Conservation (phyloP, 768 basidiomycete species). For the Amanita rubescens region DNA sequence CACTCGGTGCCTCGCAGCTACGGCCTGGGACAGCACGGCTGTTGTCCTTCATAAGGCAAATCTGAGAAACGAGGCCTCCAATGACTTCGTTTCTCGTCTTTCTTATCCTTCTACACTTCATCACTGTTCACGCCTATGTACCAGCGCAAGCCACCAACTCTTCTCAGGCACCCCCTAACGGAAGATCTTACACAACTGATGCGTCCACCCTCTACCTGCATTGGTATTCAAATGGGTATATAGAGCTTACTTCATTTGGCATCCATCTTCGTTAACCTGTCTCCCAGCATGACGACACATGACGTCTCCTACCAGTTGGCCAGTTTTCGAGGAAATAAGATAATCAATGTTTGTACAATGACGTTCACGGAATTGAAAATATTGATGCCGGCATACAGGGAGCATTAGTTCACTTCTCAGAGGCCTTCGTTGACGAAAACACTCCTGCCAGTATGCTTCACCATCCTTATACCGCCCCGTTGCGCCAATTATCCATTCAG, state of each 20-base stretch:
- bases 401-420: constrained; percentile 78
- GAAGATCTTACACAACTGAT: constrained; percentile 46
- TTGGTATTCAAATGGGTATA: constrained; percentile 50
- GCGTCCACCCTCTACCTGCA: constrained; percentile 50
- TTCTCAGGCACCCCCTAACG: constrained; percentile 35
- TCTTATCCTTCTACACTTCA: constrained; percentile 13
- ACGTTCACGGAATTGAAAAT: background rate
- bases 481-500: constrained; percentile 24
- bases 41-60: background rate
- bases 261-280: constrained; percentile 4
- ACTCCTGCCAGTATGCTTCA: constrained; percentile 40
- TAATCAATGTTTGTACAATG: constrained; percentile 40
- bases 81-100: constrained; percentile 1
- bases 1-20: background rate
- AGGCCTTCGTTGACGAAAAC: constrained; percentile 39
- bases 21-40: background rate
- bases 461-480: constrained; percentile 6
- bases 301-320: constrained; percentile 56
- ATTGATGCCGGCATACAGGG: constrained; percentile 43
- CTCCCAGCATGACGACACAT: constrained; percentile 40
- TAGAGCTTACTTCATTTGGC: background rate
- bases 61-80: background rate
- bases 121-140: constrained; percentile 41
- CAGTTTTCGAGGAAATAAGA: constrained; percentile 38
- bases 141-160: constrained; percentile 70